These are phyloP conservation scores for Candida sp. DNA, from an alignment of 1,139 yeast genomes.

Conservation along the genomic window DNA sequence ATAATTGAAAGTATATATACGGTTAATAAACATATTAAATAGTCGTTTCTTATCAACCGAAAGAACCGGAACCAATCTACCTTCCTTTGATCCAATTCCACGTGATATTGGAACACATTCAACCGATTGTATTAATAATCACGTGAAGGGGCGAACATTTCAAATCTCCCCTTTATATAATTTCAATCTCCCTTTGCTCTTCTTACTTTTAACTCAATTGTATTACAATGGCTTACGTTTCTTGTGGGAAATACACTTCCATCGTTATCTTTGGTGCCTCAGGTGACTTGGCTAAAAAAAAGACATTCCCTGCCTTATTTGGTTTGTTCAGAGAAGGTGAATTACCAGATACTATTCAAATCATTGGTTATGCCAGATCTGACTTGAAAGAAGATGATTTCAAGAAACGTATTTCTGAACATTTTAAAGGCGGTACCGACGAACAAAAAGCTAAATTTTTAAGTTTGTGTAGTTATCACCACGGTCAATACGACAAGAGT, in stretches of 20 bases:
- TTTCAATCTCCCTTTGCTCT: too few relatives aligned
- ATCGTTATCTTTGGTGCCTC: conserved; percentile 95
- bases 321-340: conserved; percentile 76
- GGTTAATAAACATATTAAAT: too few relatives aligned
- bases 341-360: conserved; percentile 65
- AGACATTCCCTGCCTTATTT: conserved; percentile 82
- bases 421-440: conserved; percentile 55
- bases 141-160: background rate
- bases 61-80: too few relatives aligned
- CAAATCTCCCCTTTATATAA: background rate
- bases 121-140: background rate
- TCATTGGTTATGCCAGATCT: conserved; percentile 92
- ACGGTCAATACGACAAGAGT: conserved; percentile 77
- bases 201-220: background rate
- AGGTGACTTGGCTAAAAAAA: conserved; percentile 96
- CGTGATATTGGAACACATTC: background rate
- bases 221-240: conserved; percentile 11
- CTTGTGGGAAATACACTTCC: conserved; percentile 61
- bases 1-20: too few relatives aligned
- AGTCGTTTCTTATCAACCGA: too few relatives aligned
- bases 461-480: conserved; percentile 58
- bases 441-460: conserved; percentile 62
- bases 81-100: too few relatives aligned
- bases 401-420: conserved; percentile 59
- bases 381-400: conserved; percentile 65